Percentiles rank a stretch among this genome's conserved stretches.
These are phyloP conservation scores for Ascomycota sp. DNA, from an alignment of 2,329 filamentous ascomycete genomes.

Conservation along the genomic window DNA sequence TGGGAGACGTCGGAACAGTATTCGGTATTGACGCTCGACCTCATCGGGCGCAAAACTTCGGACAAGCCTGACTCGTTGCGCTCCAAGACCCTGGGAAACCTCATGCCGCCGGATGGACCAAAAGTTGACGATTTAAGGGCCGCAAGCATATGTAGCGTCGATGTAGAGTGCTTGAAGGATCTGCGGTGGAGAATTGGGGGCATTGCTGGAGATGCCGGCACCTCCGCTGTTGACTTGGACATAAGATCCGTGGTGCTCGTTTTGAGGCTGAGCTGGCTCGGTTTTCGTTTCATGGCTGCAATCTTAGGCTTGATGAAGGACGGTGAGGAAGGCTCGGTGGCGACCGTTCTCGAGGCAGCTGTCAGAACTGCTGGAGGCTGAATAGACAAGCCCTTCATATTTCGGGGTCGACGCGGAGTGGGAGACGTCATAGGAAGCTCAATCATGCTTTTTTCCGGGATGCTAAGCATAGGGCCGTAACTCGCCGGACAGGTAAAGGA, in stretches of 20 bases:
- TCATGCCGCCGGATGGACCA: constrained; percentile 42
- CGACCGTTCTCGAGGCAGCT: constrained; percentile 25
- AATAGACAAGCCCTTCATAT: constrained; percentile 69
- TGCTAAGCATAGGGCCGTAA: constrained; percentile 13
- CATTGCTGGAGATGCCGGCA: constrained; percentile 33
- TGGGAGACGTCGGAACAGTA: constrained; percentile 27
- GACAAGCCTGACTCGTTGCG: constrained; percentile 41
- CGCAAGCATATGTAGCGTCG: constrained; percentile 45
- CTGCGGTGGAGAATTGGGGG: constrained; percentile 40
- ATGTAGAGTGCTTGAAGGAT: constrained; percentile 45
- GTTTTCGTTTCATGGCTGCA: constrained; percentile 50
- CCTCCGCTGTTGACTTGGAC: constrained; percentile 25
- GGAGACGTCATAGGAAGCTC: constrained; percentile 46
- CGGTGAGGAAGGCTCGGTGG: constrained; percentile 49
- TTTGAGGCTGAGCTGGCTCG: constrained; percentile 59
- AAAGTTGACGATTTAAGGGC: constrained; percentile 37
- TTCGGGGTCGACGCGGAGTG: constrained; percentile 51
- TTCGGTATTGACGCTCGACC: constrained; percentile 14
- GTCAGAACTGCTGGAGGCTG: constrained; percentile 36
- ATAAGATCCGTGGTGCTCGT: constrained; percentile 42
- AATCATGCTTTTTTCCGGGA: constrained; percentile 20
- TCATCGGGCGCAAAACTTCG: constrained; percentile 32
- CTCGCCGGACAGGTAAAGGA: constrained; percentile 28
- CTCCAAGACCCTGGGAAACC: constrained; percentile 38
- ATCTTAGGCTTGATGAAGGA: constrained; percentile 66